phyloP scores from a whole-genome alignment of 106 monocot species.

The Vanilla planifolia region DNA sequence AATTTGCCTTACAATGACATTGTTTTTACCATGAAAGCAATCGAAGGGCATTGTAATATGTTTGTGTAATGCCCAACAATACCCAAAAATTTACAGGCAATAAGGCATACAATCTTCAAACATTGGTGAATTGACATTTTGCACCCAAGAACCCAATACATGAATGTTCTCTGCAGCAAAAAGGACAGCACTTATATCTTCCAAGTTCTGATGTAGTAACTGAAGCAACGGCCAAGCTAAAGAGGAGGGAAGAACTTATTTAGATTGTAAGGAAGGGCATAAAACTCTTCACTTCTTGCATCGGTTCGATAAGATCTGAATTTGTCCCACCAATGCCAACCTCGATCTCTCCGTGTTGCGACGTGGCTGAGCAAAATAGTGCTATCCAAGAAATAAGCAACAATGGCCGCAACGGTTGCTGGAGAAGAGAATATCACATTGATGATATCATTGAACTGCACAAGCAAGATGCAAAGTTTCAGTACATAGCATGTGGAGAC shows the following conservation, averaged over 20 bases:
- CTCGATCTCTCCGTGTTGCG: constrained; percentile 46
- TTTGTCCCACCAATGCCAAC: constrained; percentile 86
- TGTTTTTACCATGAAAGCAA: too few relatives aligned
- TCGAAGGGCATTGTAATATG: too few relatives aligned
- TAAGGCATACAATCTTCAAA: too few relatives aligned
- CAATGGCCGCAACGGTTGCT: constrained; percentile 50
- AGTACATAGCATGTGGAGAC: not conserved
- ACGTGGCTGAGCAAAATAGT: constrained; percentile 28
- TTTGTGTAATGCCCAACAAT: too few relatives aligned
- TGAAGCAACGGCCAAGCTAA: constrained; percentile 4
- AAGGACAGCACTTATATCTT: too few relatives aligned
- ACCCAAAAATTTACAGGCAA: too few relatives aligned
- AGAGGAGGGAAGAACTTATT: constrained; percentile 84
- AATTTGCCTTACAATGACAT: too few relatives aligned
- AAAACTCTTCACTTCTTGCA: constrained; percentile 74
- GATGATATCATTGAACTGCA: constrained; percentile 85
- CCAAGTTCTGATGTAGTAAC: too few relatives aligned
- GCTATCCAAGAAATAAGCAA: constrained; percentile 71
- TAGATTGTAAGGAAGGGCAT: constrained; percentile 74
- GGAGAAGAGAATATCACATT: constrained; percentile 86
- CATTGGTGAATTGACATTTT: too few relatives aligned
- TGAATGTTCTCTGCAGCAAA: too few relatives aligned
- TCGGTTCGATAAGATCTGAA: constrained; percentile 61
- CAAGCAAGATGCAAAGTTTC: not conserved
- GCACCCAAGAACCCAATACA: too few relatives aligned